Conservation (phyloP, 2,329 filamentous ascomycete genomes). For the Sporothrix pseudoabietina region DNA sequence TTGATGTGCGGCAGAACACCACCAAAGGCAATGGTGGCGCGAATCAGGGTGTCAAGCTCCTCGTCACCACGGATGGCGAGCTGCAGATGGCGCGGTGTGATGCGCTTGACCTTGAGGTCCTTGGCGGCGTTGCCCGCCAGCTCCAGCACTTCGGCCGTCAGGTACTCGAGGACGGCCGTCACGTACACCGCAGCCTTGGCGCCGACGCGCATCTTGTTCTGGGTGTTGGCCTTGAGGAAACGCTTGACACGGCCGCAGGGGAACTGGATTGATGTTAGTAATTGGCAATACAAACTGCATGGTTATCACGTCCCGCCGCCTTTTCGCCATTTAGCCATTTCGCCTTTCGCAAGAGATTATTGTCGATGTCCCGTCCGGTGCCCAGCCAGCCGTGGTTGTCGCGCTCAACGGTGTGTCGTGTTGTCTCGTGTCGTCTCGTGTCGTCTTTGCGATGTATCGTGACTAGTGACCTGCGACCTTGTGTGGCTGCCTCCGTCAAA, state of each 20-base stretch:
- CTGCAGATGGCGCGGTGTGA: conserved; percentile 95
- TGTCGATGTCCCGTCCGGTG: too few species aligned
- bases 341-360: too few species aligned
- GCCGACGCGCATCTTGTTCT: conserved; percentile 99
- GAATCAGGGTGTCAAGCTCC: conserved; percentile 95
- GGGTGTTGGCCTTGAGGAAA: conserved; percentile 98
- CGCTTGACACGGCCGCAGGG: conserved; percentile 99
- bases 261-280: conserved; percentile 63
- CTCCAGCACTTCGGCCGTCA: conserved; percentile 97
- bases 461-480: too few species aligned
- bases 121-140: conserved; percentile 98
- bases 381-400: too few species aligned
- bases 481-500: too few species aligned
- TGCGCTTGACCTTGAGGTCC: conserved; percentile 99
- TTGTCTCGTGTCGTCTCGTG: too few species aligned
- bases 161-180: conserved; percentile 95
- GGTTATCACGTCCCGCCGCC: not conserved
- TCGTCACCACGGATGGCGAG: conserved; percentile 98
- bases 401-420: too few species aligned
- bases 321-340: too few species aligned
- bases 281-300: not conserved
- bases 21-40: conserved; percentile 96
- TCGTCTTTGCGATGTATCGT: too few species aligned
- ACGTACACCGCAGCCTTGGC: conserved; percentile 98
- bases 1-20: conserved; percentile 99